phyloP scores from a whole-genome alignment of 2,329 filamentous ascomycete genomes.

The Aspergillus latus region DNA sequence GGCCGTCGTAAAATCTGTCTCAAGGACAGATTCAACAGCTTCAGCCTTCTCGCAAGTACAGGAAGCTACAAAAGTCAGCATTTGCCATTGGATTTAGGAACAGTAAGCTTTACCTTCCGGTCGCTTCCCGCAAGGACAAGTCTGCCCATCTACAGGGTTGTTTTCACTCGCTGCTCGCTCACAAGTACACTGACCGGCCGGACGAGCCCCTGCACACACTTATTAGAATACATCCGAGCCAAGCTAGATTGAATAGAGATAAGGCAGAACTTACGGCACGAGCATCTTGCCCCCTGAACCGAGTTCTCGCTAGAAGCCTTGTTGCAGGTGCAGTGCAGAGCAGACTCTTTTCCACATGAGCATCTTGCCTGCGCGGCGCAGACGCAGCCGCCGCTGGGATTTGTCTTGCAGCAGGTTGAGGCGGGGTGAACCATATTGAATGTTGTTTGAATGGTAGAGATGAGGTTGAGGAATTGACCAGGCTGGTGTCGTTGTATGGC shows the following conservation, averaged over 20 bases:
- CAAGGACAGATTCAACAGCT: conserved; percentile 61
- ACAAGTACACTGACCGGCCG: conserved; percentile 79
- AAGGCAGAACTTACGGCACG: conserved; percentile 62
- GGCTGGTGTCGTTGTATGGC: neutral
- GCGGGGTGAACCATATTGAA: conserved; percentile 48
- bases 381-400: conserved; percentile 54
- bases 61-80: conserved; percentile 49
- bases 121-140: conserved; percentile 76
- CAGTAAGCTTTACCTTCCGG: conserved; percentile 60
- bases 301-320: conserved; percentile 75
- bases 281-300: conserved; percentile 71
- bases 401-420: conserved; percentile 60
- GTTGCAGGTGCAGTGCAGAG: conserved; percentile 81
- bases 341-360: conserved; percentile 86
- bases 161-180: conserved; percentile 72
- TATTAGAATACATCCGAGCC: conserved; percentile 1
- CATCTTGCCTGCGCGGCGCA: conserved; percentile 64
- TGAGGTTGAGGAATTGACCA: neutral
- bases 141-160: conserved; percentile 55
- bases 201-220: conserved; percentile 58
- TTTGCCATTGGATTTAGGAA: neutral
- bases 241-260: neutral
- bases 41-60: conserved; percentile 79
- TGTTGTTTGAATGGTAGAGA: conserved; percentile 17
- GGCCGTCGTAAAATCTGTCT: conserved; percentile 87